phyloP scores from a whole-genome alignment of 1,284 basidiomycete species.

The Microbotryum saponariae region DNA sequence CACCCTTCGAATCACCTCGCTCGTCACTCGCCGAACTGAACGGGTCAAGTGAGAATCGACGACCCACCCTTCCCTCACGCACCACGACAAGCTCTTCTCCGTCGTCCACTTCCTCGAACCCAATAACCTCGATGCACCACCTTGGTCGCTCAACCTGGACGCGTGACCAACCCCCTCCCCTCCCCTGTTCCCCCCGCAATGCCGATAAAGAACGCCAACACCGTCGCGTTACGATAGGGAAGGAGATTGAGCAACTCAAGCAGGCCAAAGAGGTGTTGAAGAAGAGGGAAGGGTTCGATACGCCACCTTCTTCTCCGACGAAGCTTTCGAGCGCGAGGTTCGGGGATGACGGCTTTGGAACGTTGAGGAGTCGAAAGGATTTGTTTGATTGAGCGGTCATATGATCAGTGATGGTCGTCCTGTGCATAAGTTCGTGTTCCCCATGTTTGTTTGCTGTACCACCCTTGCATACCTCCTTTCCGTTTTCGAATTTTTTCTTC shows the following conservation, averaged over 20 bases:
- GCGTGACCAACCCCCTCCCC: constrained; percentile 15
- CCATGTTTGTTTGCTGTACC: too few relatives aligned
- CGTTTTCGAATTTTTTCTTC: too few relatives aligned
- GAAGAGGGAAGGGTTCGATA: constrained; percentile 16
- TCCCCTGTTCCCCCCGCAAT: constrained; percentile 22
- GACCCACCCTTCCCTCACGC: background rate
- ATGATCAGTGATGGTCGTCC: too few relatives aligned
- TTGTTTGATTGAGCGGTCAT: too few relatives aligned
- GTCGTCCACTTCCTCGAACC: background rate
- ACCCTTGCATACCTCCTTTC: too few relatives aligned
- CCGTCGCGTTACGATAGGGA: constrained; percentile 30
- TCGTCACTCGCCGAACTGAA: constrained; percentile 2
- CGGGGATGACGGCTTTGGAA: too few relatives aligned
- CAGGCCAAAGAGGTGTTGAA: constrained; percentile 16
- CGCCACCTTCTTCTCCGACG: background rate
- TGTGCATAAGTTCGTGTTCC: too few relatives aligned
- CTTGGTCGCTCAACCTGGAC: constrained; percentile 1
- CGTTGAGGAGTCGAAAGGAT: too few relatives aligned
- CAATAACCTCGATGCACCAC: background rate
- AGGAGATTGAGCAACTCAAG: constrained; percentile 27
- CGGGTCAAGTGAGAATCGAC: background rate
- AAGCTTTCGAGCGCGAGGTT: too few relatives aligned
- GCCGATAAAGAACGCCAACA: constrained; percentile 19
- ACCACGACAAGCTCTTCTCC: background rate
- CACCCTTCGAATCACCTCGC: background rate